These are phyloP conservation scores for Erodium maritimum DNA, from an alignment of 345 rosid genomes.

Conservation along the genomic window DNA sequence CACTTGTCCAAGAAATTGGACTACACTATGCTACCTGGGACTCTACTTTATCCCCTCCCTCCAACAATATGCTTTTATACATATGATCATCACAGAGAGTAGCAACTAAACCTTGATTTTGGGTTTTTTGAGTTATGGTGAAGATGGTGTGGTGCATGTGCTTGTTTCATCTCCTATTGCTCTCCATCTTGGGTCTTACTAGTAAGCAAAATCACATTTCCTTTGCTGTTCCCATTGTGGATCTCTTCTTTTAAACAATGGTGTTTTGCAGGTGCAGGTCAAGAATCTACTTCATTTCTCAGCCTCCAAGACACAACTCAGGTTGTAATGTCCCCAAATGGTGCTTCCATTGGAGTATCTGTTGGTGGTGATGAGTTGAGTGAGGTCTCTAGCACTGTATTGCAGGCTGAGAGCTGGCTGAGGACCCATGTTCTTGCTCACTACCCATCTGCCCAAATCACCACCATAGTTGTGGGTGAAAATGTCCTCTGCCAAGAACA, in stretches of 20 bases:
- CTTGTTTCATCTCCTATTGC: not conserved
- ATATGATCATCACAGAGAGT: not conserved
- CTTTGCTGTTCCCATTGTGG: not conserved
- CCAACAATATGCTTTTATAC: not conserved
- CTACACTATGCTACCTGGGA: not conserved
- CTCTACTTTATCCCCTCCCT: not conserved
- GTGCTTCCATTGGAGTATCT: not conserved
- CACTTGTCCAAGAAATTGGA: too few species aligned
- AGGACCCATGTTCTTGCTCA: conserved; percentile 47
- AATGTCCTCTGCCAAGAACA: conserved; percentile 29
- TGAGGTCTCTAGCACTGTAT: conserved; percentile 43
- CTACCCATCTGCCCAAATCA: conserved; percentile 50
- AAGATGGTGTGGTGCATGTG: not conserved
- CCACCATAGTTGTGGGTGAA: conserved; percentile 47
- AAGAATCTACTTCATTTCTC: not conserved
- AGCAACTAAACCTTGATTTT: not conserved
- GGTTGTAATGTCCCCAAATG: not conserved
- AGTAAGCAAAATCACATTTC: not conserved
- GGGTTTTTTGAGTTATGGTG: not conserved
- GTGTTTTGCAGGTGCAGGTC: not conserved
- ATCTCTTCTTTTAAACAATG: too few species aligned
- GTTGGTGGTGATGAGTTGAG: conserved; percentile 14
- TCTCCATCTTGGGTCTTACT: not conserved
- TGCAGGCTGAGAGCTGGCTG: conserved; percentile 65
- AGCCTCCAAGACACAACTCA: not conserved